Evolutionary conservation across 1,139 yeast species (phyloP).

Genomic region (Meyerozyma athensensis): DNA sequence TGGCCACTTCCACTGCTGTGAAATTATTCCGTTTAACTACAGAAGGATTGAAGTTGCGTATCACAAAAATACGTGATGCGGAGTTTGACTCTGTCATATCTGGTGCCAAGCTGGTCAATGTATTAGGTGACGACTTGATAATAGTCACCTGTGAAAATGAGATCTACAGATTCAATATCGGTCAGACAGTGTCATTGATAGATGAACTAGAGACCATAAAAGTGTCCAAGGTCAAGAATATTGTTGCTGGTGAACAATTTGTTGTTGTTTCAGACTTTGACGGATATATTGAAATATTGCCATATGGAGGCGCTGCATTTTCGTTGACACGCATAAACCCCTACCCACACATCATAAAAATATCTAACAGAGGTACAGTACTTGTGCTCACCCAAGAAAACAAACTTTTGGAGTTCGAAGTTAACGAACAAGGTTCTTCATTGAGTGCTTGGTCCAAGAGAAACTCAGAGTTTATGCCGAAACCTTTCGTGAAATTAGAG

Average conservation of each 20-base stretch:
- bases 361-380: constrained; percentile 49
- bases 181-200: constrained; percentile 37
- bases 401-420: constrained; percentile 64
- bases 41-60: constrained; percentile 35
- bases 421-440: constrained; percentile 21
- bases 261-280: constrained; percentile 42
- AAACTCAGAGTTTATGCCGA: constrained; percentile 73
- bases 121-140: constrained; percentile 43
- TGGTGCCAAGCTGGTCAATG: constrained; percentile 57
- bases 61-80: constrained; percentile 52
- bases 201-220: constrained; percentile 16
- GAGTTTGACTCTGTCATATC: constrained; percentile 36
- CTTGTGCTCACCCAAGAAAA: constrained; percentile 71
- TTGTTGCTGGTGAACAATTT: constrained; percentile 32
- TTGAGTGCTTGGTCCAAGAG: constrained; percentile 77
- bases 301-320: constrained; percentile 17
- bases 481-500: constrained; percentile 50
- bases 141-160: constrained; percentile 67
- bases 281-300: constrained; percentile 59
- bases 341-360: constrained; percentile 58
- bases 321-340: constrained; percentile 50
- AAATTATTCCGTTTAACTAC: constrained; percentile 58
- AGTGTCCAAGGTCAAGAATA: constrained; percentile 35
- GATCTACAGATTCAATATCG: constrained; percentile 44
- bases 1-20: constrained; percentile 64